phyloP scores from a whole-genome alignment of 768 basidiomycete genomes.

The Suillus americanus region DNA sequence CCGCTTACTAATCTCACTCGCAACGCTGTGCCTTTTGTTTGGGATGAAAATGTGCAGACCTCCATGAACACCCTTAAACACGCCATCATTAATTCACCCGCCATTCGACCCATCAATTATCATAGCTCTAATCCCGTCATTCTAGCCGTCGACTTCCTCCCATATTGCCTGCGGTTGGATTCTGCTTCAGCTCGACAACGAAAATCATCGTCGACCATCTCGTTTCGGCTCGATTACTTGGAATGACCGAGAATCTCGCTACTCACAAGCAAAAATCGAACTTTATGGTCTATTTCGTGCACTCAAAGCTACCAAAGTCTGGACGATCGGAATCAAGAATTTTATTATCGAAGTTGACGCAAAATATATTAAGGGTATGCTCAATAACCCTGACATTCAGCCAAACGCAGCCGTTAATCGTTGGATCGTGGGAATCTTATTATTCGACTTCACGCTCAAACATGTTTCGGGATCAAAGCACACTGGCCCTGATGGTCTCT shows the following conservation, averaged over 20 bases:
- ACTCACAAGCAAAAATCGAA: constrained; percentile 25
- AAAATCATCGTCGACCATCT: constrained; percentile 20
- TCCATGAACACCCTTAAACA: constrained; percentile 22
- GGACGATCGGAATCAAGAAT: constrained; percentile 20
- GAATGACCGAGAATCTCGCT: constrained; percentile 20
- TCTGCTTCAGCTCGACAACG: constrained; percentile 22
- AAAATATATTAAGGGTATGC: constrained; percentile 27
- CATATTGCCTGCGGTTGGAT: constrained; percentile 36
- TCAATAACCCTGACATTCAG: constrained; percentile 31
- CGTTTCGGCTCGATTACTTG: constrained; percentile 39
- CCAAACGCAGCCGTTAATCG: constrained; percentile 12
- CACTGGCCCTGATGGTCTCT: neutral
- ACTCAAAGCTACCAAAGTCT: constrained; percentile 2
- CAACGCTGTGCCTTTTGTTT: no score
- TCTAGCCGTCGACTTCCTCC: constrained; percentile 27
- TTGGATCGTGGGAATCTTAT: neutral
- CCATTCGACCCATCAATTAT: constrained; percentile 35
- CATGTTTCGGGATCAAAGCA: neutral
- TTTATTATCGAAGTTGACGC: constrained; percentile 26
- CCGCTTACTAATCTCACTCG: constrained; percentile 16
- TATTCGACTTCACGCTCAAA: neutral
- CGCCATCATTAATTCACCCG: constrained; percentile 23
- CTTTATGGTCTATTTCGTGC: constrained; percentile 28
- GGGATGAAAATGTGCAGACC: no score
- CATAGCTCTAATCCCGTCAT: constrained; percentile 20